phyloP scores from a whole-genome alignment of 2,329 filamentous ascomycete species.

The Cytospora leucostoma region DNA sequence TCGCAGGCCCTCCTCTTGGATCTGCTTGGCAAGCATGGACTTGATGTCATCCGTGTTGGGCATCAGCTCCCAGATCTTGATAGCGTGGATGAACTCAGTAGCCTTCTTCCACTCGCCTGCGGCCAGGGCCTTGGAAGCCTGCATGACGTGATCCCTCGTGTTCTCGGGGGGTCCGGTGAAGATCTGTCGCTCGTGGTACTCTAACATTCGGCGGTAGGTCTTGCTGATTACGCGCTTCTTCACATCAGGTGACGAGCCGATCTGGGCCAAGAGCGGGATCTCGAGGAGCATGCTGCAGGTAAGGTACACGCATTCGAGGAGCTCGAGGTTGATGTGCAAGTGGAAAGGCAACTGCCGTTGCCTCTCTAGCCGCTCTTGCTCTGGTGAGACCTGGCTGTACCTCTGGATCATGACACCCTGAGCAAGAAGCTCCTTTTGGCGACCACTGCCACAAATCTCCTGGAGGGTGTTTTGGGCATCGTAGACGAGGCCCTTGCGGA shows the following conservation, averaged over 20 bases:
- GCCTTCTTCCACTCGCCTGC: conserved; percentile 99
- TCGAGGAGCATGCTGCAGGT: conserved; percentile 99
- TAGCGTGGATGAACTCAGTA: conserved; percentile 88
- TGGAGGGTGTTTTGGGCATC: conserved; percentile 97
- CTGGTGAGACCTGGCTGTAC: conserved; percentile 92
- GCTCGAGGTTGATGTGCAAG: conserved; percentile 99
- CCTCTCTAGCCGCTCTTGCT: conserved; percentile 96
- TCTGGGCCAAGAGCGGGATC: conserved; percentile 94
- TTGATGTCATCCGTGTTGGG: conserved; percentile 92
- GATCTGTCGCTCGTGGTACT: conserved; percentile 99
- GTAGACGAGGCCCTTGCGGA: conserved; percentile 94
- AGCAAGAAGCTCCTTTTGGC: conserved; percentile 95
- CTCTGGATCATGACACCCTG: conserved; percentile 98
- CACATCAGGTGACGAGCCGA: conserved; percentile 92
- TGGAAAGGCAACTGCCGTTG: conserved; percentile 98
- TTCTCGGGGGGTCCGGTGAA: conserved; percentile 99
- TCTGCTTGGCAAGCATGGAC: conserved; percentile 94
- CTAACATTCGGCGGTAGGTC: conserved; percentile 97
- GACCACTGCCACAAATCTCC: conserved; percentile 95
- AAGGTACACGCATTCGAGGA: conserved; percentile 96
- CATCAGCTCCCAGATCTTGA: conserved; percentile 99
- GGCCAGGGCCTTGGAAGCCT: conserved; percentile 94
- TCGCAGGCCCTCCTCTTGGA: conserved; percentile 95
- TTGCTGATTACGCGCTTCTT: conserved; percentile 99
- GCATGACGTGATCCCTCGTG: conserved; percentile 98